Evolutionary conservation across 2,329 filamentous ascomycete genomes (phyloP).

Genomic region (Aureobasidium musti): DNA sequence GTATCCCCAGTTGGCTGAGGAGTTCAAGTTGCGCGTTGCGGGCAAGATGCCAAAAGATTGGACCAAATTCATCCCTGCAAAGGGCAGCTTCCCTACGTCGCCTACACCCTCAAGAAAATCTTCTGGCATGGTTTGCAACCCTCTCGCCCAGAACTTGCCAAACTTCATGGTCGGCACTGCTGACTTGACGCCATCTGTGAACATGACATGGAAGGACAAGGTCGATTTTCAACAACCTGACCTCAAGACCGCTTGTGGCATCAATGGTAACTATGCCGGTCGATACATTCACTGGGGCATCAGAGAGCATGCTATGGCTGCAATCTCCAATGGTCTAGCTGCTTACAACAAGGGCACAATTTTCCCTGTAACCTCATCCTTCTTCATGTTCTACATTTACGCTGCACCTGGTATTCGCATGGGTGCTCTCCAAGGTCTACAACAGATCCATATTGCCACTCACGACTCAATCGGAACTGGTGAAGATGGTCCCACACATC

Average conservation of each 20-base stretch:
- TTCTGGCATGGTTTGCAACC: constrained; percentile 48
- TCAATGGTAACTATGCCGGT: constrained; percentile 56
- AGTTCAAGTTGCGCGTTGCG: constrained; percentile 52
- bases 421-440: constrained; percentile 43
- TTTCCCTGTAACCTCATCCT: constrained; percentile 43
- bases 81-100: constrained; percentile 49
- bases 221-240: constrained; percentile 53
- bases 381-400: constrained; percentile 49
- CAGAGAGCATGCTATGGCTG: constrained; percentile 63
- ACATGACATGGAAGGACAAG: constrained; percentile 49
- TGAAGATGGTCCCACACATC: constrained; percentile 45
- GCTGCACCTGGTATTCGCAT: constrained; percentile 44
- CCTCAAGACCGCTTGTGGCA: constrained; percentile 45
- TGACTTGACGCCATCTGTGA: constrained; percentile 44
- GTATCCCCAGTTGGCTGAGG: constrained; percentile 54
- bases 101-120: constrained; percentile 56
- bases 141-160: constrained; percentile 39
- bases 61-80: constrained; percentile 53
- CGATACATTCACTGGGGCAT: constrained; percentile 61
- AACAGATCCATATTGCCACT: constrained; percentile 45
- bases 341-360: constrained; percentile 44
- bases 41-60: constrained; percentile 54
- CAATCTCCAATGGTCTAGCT: constrained; percentile 50
- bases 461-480: constrained; percentile 45
- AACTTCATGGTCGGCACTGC: constrained; percentile 45